Base-by-base conservation (phyloP, 345 rosid genomes). In the Erodium maritimum region DNA sequence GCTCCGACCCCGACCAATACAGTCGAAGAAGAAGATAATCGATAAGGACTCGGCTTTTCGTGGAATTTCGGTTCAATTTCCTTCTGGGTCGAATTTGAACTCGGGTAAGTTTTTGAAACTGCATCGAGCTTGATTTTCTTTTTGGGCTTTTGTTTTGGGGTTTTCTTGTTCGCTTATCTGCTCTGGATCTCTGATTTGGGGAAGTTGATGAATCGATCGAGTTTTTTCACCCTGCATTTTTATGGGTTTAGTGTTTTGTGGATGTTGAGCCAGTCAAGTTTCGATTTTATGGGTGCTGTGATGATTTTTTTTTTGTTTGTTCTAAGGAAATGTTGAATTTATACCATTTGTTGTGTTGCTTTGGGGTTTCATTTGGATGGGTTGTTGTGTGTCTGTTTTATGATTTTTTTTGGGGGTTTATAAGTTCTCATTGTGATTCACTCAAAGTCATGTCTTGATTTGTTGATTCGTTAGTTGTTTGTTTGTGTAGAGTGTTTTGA, bases 131-230 rank as follows among this genome's bases (percentile, higher is more conserved):
- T n/a, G n/a, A n/a, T n/a, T n/a, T n/a, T n/a, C n/a, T n/a, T 29
- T 29, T 29, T 6, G 37, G 37, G 21, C 11, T 33, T 20, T 5
- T 34, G 29, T 24, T 33, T 21, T 50, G 9, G 17, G 19, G 29
- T 20, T 16, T 48, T 61, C 58, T 60, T 45, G 61, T 55, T 46
- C 56, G 1, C 1, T 48, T 60, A 20, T 17, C 8, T 25, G 24
- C 55, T 55, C 13, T 66, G 69, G 67, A 71, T 69, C 61, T 54
- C 62, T 66, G 75, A 75, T 75, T 61, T 66, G 46, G 55, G 71
- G 33, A 53, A 46, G 9, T 69, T 65, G 54, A 61, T 51, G 78
- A 62, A 64, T 81, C 64, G 81, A 78, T 80, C 77, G 70, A 76
- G 67, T 67, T 37, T 46, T 61, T 73, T 68, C 65, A 48, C n/a